Evolutionary conservation across 305 asterid genomes (phyloP).

Genomic region (Fraxinus sp.): DNA sequence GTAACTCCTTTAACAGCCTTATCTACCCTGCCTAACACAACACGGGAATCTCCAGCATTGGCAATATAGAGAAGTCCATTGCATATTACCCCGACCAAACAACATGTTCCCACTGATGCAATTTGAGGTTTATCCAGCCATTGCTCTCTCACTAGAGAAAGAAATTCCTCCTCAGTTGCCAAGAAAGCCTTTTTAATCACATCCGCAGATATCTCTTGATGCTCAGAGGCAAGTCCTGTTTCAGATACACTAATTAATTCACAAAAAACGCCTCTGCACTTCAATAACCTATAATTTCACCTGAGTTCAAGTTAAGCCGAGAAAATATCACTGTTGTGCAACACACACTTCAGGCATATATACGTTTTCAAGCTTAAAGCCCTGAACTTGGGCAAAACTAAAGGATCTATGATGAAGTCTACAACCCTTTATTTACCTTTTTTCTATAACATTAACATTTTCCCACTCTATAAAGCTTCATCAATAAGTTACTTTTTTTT

Average conservation of each 20-base stretch:
- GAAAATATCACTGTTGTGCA: background rate
- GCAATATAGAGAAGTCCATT: conserved; percentile 69
- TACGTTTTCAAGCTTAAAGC: background rate
- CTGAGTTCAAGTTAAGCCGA: background rate
- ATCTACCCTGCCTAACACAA: conserved; percentile 69
- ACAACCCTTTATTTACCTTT: background rate
- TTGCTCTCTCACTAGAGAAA: conserved; percentile 63
- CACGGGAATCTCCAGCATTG: conserved; percentile 94
- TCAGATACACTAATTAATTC: conserved; percentile 19
- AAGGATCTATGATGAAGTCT: background rate
- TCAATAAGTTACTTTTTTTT: background rate
- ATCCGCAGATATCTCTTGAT: conserved; percentile 59
- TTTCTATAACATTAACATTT: background rate
- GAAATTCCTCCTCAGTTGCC: conserved; percentile 81
- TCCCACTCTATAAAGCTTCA: background rate
- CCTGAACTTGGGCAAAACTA: background rate
- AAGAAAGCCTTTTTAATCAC: conserved; percentile 75
- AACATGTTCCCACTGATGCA: conserved; percentile 91
- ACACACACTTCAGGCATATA: background rate
- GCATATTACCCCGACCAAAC: conserved; percentile 82
- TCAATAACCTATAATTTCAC: background rate
- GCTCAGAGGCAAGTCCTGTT: conserved; percentile 68
- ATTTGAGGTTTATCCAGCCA: conserved; percentile 74
- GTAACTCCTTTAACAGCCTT: conserved; percentile 51
- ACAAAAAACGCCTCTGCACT: background rate